Conservation (phyloP, 805 yeast species). For the Candida nemodendra region DNA sequence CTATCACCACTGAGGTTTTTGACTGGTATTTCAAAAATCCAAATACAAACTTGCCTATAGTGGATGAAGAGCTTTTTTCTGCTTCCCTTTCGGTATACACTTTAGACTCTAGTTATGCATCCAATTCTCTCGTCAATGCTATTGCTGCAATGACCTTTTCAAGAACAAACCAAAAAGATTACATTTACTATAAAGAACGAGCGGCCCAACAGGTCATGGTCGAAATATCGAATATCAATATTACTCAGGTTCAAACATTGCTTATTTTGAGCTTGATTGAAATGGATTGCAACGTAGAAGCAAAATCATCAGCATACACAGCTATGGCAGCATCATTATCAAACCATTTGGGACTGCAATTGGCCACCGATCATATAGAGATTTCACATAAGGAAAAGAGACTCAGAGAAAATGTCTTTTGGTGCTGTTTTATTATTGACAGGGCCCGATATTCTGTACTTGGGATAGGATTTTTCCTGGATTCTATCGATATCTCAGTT, state of each 20-base stretch:
- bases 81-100: no score
- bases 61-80: conserved; percentile 1
- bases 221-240: conserved; percentile 1
- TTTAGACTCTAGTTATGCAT: neutral
- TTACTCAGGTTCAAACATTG: conserved; percentile 3
- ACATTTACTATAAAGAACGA: neutral
- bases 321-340: conserved; percentile 1
- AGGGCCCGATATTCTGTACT: neutral
- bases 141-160: conserved; percentile 1
- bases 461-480: conserved; percentile 1
- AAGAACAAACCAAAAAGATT: neutral
- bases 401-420: conserved; percentile 1
- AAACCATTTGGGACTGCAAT: conserved; percentile 2
- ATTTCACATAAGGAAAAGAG: conserved; percentile 1
- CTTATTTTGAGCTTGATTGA: conserved; percentile 1
- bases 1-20: neutral
- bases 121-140: conserved; percentile 1
- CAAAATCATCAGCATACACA: neutral
- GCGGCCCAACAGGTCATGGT: conserved; percentile 4
- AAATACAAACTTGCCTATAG: neutral
- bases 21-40: neutral
- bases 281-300: neutral
- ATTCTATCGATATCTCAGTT: conserved; percentile 11
- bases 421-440: conserved; percentile 3
- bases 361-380: neutral